These are phyloP conservation scores for Phylloporus arenicola DNA, from an alignment of 768 basidiomycete genomes.

Conservation along the genomic window DNA sequence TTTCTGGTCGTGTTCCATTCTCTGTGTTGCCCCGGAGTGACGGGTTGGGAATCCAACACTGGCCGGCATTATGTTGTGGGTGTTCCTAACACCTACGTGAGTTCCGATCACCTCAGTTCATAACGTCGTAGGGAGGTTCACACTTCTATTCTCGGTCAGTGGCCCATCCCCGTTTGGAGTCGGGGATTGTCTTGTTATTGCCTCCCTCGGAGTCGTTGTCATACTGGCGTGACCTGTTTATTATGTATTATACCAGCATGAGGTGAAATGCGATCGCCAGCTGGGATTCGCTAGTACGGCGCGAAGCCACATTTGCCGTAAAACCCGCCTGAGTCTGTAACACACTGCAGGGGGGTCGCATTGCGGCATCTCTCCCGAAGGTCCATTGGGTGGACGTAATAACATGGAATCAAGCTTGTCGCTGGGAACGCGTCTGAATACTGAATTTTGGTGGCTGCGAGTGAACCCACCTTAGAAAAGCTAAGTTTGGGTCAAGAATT, in stretches of 20 bases:
- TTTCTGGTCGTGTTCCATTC: conserved; percentile 16
- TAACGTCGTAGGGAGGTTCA: background rate
- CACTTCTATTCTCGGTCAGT: background rate
- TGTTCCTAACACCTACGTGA: background rate
- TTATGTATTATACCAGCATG: conserved; percentile 12
- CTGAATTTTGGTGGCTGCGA: background rate
- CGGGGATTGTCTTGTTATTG: background rate
- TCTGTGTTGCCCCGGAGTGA: conserved; percentile 2
- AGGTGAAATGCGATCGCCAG: conserved; percentile 15
- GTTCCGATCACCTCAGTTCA: conserved; percentile 14
- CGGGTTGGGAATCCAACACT: background rate
- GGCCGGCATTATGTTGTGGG: background rate
- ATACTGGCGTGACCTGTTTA: background rate
- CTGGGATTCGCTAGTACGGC: conserved; percentile 19
- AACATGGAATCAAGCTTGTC: too few relatives aligned
- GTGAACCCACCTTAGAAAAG: too few relatives aligned
- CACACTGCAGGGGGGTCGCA: background rate
- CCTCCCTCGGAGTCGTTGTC: too few relatives aligned
- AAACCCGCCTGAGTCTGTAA: conserved; percentile 5
- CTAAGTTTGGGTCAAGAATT: conserved; percentile 16
- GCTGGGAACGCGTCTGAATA: background rate
- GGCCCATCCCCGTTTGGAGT: background rate
- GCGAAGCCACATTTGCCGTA: conserved; percentile 23
- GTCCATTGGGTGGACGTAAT: conserved; percentile 16
- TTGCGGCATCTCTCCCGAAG: background rate